Percentiles rank a stretch among this genome's conserved stretches.
phyloP scores from a whole-genome alignment of 2,329 filamentous ascomycete genomes.

The Xylariaceae sp. region DNA sequence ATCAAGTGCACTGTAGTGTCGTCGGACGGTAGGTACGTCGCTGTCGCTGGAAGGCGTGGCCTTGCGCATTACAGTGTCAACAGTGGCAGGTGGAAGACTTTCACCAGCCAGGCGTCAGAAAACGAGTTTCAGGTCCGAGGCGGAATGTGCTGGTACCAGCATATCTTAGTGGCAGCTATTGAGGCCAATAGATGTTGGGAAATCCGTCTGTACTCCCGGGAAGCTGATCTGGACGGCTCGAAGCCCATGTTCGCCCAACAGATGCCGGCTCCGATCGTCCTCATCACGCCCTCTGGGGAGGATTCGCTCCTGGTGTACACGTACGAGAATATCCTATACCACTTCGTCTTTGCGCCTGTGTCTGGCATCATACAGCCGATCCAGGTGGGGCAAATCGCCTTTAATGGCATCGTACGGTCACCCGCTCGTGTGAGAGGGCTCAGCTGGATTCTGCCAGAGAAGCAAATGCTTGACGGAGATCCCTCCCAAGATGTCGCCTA shows the following conservation, averaged over 20 bases:
- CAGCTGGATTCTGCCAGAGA: slow-evolving; percentile 92
- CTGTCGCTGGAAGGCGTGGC: slow-evolving; percentile 88
- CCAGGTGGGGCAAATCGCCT: slow-evolving; percentile 95
- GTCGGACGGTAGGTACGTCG: slow-evolving; percentile 86
- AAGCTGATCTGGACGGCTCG: slow-evolving; percentile 67
- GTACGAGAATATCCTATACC: slow-evolving; percentile 90
- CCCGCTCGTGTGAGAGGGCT: slow-evolving; percentile 87
- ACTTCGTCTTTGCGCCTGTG: slow-evolving; percentile 78
- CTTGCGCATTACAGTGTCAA: slow-evolving; percentile 93
- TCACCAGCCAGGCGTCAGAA: slow-evolving; percentile 73
- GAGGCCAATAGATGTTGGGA: slow-evolving; percentile 78
- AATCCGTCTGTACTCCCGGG: slow-evolving; percentile 87
- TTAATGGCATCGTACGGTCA: slow-evolving; percentile 92
- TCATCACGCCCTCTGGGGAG: slow-evolving; percentile 82
- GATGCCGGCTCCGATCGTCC: slow-evolving; percentile 79
- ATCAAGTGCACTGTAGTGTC: slow-evolving; percentile 84
- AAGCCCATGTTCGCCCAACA: slow-evolving; percentile 71
- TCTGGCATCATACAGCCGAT: slow-evolving; percentile 68
- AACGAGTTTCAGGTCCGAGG: slow-evolving; percentile 89
- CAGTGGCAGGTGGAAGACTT: slow-evolving; percentile 93
- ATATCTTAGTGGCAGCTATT: slow-evolving; percentile 89
- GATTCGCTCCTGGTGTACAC: slow-evolving; percentile 96
- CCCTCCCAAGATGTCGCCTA: slow-evolving; percentile 92
- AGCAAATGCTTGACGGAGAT: slow-evolving; percentile 82
- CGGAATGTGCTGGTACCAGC: slow-evolving; percentile 98